Conservation (phyloP, 345 rosid genomes). For the Carallia pectinifolia region DNA sequence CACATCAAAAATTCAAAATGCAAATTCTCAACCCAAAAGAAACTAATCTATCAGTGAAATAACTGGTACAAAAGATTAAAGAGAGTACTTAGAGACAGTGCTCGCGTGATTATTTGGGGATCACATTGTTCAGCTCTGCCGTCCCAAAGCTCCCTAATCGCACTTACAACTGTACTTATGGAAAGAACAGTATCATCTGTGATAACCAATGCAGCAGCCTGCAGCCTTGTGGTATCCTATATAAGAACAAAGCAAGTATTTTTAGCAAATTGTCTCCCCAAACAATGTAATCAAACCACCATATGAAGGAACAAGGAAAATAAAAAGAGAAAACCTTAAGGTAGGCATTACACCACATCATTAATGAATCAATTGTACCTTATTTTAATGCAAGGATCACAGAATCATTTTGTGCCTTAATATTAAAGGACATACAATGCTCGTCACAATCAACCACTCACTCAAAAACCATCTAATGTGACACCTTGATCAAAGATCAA, state of each 20-base stretch:
- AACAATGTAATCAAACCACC: not conserved
- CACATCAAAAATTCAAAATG: not conserved
- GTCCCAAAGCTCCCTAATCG: slow-evolving; percentile 35
- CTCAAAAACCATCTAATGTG: too few species aligned
- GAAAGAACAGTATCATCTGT: slow-evolving; percentile 41
- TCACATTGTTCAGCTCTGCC: slow-evolving; percentile 35
- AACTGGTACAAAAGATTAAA: not conserved
- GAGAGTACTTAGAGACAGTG: slow-evolving; percentile 49
- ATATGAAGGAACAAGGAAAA: not conserved
- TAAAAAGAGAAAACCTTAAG: too few species aligned
- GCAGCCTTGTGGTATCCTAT: slow-evolving; percentile 28
- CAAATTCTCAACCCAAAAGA: not conserved
- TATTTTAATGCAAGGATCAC: too few species aligned
- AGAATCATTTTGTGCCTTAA: too few species aligned
- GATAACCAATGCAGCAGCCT: slow-evolving; percentile 32
- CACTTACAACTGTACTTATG: slow-evolving; percentile 31
- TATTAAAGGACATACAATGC: too few species aligned
- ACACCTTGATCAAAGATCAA: too few species aligned
- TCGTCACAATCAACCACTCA: too few species aligned
- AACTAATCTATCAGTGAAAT: not conserved
- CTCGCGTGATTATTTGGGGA: slow-evolving; percentile 59
- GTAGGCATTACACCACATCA: too few species aligned
- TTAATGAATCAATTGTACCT: too few species aligned
- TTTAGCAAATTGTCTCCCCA: slow-evolving; percentile 1
- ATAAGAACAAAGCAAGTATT: slow-evolving; percentile 3